Conservation (phyloP, 2,329 filamentous ascomycete genomes). For the Hymenoscyphus fructigenus region DNA sequence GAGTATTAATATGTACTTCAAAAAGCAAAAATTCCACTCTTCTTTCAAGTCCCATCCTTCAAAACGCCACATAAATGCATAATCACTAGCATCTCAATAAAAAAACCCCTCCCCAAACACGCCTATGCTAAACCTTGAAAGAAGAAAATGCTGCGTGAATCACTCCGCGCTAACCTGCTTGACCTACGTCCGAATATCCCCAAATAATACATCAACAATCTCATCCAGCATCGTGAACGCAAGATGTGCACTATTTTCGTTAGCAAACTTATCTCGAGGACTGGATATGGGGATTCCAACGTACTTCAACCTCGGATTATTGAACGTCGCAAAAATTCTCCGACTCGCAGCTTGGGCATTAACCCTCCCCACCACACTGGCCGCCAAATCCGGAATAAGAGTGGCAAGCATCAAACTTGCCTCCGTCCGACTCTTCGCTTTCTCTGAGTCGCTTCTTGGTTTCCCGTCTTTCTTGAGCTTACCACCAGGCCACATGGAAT, state of each 20-base stretch:
- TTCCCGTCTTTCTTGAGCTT: conserved; percentile 48
- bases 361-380: conserved; percentile 85
- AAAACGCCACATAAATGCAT: background rate
- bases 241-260: conserved; percentile 36
- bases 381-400: conserved; percentile 85
- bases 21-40: background rate
- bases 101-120: conserved; percentile 20
- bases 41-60: background rate
- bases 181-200: conserved; percentile 29
- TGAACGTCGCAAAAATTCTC: conserved; percentile 85
- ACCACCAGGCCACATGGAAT: conserved; percentile 80
- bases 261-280: conserved; percentile 8
- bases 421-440: conserved; percentile 77
- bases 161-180: background rate
- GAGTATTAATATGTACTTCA: background rate
- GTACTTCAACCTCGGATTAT: conserved; percentile 87
- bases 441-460: conserved; percentile 68
- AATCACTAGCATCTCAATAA: background rate
- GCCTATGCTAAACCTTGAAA: conserved; percentile 29
- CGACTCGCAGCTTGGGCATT: conserved; percentile 91
- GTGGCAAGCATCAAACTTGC: conserved; percentile 87
- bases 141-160: background rate
- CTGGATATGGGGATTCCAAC: conserved; percentile 38
- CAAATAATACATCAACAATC: conserved; percentile 38
- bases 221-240: conserved; percentile 40